These are phyloP conservation scores for Calvatia gigantea DNA, from an alignment of 768 basidiomycete genomes.

Conservation along the genomic window DNA sequence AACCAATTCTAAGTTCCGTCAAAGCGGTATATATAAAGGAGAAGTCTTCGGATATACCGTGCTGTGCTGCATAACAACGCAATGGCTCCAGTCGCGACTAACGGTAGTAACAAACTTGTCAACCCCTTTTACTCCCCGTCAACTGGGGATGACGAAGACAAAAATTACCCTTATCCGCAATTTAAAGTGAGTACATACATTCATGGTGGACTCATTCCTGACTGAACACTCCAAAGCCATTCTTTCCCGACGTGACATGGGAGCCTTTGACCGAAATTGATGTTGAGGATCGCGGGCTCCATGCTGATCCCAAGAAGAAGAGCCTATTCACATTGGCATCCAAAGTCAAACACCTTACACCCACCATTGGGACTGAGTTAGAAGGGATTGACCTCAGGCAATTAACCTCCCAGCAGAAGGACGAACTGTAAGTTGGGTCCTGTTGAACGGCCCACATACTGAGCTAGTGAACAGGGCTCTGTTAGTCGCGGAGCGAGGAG, in stretches of 20 bases:
- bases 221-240: constrained; percentile 39
- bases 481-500: constrained; percentile 71
- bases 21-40: too few relatives aligned
- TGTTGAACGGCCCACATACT: constrained; percentile 9
- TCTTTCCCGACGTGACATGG: constrained; percentile 62
- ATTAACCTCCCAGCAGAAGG: constrained; percentile 64
- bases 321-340: constrained; percentile 59
- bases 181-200: constrained; percentile 46
- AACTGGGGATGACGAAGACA: constrained; percentile 45
- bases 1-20: neutral
- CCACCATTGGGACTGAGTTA: constrained; percentile 73
- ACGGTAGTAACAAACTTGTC: constrained; percentile 28
- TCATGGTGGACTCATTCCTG: neutral
- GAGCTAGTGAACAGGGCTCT: constrained; percentile 44
- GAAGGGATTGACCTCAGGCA: constrained; percentile 70
- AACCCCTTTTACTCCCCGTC: constrained; percentile 72
- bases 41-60: too few relatives aligned
- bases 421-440: constrained; percentile 58
- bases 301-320: constrained; percentile 68
- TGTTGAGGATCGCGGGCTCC: constrained; percentile 66
- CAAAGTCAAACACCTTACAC: constrained; percentile 67
- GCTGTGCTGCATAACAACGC: too few relatives aligned
- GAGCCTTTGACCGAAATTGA: constrained; percentile 53
- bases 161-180: constrained; percentile 48
- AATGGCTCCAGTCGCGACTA: constrained; percentile 52